Conservation (phyloP, 805 yeast genomes). For the Candida anglica region DNA sequence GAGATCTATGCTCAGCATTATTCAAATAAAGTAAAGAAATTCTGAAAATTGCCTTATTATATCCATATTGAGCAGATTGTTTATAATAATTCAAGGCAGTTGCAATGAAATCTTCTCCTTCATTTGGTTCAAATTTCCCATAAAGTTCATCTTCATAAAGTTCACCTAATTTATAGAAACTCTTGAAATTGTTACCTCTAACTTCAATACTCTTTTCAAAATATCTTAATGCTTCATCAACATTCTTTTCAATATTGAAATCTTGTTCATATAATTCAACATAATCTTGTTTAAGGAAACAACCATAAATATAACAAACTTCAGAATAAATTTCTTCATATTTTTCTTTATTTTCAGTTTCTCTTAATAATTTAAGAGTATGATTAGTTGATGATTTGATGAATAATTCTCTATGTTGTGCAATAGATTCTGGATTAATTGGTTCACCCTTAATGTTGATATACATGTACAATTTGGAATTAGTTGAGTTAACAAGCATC, state of each 20-base stretch:
- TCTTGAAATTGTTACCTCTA: constrained; percentile 27
- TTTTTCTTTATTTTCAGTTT: constrained; percentile 18
- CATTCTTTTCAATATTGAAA: constrained; percentile 28
- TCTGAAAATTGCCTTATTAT: constrained; percentile 40
- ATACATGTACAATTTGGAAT: constrained; percentile 34
- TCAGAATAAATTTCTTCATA: constrained; percentile 20
- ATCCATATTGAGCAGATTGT: constrained; percentile 38
- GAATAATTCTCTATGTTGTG: constrained; percentile 29
- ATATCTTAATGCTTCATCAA: constrained; percentile 23
- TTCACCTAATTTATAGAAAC: constrained; percentile 36
- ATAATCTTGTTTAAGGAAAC: constrained; percentile 34
- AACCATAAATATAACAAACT: constrained; percentile 33
- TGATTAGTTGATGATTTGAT: constrained; percentile 37
- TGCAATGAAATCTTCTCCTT: constrained; percentile 22
- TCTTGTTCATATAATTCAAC: constrained; percentile 27
- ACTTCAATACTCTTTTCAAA: constrained; percentile 28
- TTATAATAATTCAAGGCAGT: constrained; percentile 31
- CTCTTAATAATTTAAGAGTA: constrained; percentile 31
- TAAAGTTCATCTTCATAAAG: constrained; percentile 31
- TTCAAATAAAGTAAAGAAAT: constrained; percentile 34
- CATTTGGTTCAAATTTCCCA: background rate
- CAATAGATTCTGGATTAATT: constrained; percentile 24
- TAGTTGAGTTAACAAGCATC: constrained; percentile 37
- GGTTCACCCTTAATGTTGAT: constrained; percentile 40
- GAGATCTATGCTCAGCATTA: constrained; percentile 29